phyloP scores from a whole-genome alignment of 768 basidiomycete species.

The Chiua virens region DNA sequence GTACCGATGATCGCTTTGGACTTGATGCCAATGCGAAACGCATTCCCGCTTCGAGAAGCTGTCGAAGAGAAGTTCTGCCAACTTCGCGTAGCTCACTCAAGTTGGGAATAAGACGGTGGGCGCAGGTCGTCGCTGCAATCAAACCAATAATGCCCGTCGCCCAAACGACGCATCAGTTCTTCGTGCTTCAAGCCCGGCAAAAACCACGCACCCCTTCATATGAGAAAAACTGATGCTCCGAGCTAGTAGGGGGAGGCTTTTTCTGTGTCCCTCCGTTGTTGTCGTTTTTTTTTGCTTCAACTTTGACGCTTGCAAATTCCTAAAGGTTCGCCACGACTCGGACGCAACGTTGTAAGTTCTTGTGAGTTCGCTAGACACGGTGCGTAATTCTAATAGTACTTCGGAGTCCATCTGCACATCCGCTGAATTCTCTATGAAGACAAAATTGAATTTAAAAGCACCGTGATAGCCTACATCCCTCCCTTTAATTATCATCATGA shows the following conservation, averaged over 20 bases:
- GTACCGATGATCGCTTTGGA: conserved; percentile 55
- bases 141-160: conserved; percentile 68
- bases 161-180: conserved; percentile 30
- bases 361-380: not conserved
- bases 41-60: conserved; percentile 79
- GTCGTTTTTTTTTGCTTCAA: conserved; percentile 38
- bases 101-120: conserved; percentile 72
- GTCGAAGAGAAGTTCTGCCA: conserved; percentile 82
- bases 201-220: conserved; percentile 56
- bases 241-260: conserved; percentile 58
- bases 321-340: conserved; percentile 14
- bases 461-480: conserved; percentile 53
- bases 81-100: conserved; percentile 64
- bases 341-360: no score
- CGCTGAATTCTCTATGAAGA: conserved; percentile 75
- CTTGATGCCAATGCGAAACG: conserved; percentile 76
- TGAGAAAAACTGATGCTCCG: conserved; percentile 71
- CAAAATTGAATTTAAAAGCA: conserved; percentile 66
- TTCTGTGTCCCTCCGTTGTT: conserved; percentile 58
- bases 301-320: conserved; percentile 69
- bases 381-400: not conserved
- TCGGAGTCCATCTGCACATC: conserved; percentile 47
- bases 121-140: conserved; percentile 61
- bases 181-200: not conserved
- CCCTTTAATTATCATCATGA: no score